Conservation (phyloP, 306 rosid species). For the Corylus heterophylla region DNA sequence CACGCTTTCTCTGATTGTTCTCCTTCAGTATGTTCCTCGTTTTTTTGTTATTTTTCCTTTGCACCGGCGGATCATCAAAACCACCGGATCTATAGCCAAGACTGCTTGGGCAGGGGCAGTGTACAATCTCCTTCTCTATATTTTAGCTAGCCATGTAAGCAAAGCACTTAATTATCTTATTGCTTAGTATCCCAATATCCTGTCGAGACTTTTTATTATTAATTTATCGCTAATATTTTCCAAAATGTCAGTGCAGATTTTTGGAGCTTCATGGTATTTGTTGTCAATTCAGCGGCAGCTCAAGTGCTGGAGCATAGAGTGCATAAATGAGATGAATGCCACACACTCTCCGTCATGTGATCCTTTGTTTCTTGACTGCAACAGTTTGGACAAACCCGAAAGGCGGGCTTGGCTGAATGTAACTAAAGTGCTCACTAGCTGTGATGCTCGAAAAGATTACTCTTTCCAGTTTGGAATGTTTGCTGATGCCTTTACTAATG, state of each 20-base stretch:
- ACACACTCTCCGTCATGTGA: slow-evolving; percentile 78
- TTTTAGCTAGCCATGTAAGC: slow-evolving; percentile 75
- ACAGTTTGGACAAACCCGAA: slow-evolving; percentile 15
- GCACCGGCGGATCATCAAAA: slow-evolving; percentile 60
- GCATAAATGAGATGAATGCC: slow-evolving; percentile 53
- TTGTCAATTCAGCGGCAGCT: slow-evolving; percentile 72
- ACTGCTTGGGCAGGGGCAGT: slow-evolving; percentile 81
- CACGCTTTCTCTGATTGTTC: slow-evolving; percentile 74
- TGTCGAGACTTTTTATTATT: background rate
- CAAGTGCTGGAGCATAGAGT: slow-evolving; percentile 67
- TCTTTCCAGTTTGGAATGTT: slow-evolving; percentile 76
- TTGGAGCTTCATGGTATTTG: slow-evolving; percentile 85
- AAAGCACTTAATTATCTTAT: background rate
- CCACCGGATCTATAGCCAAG: slow-evolving; percentile 75
- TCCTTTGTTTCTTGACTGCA: slow-evolving; percentile 59
- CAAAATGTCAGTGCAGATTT: slow-evolving; percentile 64
- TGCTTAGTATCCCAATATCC: background rate
- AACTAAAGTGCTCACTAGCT: slow-evolving; percentile 44
- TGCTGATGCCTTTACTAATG: slow-evolving; percentile 68
- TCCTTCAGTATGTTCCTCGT: slow-evolving; percentile 74
- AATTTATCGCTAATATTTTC: background rate
- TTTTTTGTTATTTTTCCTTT: slow-evolving; percentile 74
- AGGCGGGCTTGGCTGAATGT: slow-evolving; percentile 53
- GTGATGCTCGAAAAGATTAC: slow-evolving; percentile 58
- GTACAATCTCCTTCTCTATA: slow-evolving; percentile 76